Evolutionary conservation across 306 rosid genomes (phyloP).

Genomic region (Citrullus colocynthis): DNA sequence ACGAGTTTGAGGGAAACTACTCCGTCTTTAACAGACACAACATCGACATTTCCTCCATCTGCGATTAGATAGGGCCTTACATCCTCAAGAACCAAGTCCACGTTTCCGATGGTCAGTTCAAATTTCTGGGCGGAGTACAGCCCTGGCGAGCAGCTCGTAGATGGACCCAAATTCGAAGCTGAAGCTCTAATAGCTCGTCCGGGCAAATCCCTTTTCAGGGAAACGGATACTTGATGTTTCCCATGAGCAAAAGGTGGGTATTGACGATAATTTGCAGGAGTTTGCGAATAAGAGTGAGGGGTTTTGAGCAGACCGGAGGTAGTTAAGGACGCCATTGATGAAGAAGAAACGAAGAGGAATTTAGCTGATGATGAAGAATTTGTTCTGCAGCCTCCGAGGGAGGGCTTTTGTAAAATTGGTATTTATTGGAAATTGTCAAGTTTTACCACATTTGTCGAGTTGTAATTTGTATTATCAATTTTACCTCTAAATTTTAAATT

Average conservation of each 20-base stretch:
- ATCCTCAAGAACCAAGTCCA: constrained; percentile 75
- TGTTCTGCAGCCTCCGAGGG: neutral
- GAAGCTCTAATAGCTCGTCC: constrained; percentile 25
- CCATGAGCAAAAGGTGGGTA: neutral
- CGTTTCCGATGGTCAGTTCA: constrained; percentile 61
- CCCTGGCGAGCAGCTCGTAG: constrained; percentile 40
- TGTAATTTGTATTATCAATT: no score
- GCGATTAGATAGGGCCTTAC: constrained; percentile 90
- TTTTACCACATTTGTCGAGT: no score
- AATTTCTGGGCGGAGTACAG: constrained; percentile 67
- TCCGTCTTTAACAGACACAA: constrained; percentile 71
- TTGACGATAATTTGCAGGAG: constrained; percentile 7
- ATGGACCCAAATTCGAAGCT: constrained; percentile 27
- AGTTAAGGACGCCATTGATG: constrained; percentile 28
- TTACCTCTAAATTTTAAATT: no score
- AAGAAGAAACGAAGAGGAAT: neutral
- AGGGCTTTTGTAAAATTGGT: neutral
- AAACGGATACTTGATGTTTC: neutral
- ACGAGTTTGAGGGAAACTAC: constrained; percentile 71
- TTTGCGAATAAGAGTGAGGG: constrained; percentile 3
- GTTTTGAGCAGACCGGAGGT: constrained; percentile 19
- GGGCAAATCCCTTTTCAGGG: constrained; percentile 1
- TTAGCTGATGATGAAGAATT: neutral
- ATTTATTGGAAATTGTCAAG: no score
- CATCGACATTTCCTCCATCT: constrained; percentile 93